phyloP scores from a whole-genome alignment of 148 eudicot genomes.

The Mesembryanthemum crystallinum region DNA sequence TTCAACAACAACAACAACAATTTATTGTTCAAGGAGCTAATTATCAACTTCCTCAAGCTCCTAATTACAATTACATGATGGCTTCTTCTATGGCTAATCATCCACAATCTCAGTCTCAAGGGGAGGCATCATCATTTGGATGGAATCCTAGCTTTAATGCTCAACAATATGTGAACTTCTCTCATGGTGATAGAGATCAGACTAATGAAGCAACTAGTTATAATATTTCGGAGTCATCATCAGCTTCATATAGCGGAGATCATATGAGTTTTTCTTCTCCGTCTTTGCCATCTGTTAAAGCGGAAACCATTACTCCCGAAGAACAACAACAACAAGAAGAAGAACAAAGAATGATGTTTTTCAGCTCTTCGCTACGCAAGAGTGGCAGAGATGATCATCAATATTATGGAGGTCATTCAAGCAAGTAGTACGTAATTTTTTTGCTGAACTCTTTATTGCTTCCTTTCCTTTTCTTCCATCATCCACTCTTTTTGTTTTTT shows the following conservation, averaged over 20 bases:
- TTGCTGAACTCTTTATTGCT: no score
- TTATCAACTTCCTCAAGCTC: slow-evolving; percentile 6
- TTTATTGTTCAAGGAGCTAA: neutral
- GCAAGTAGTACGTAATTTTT: neutral
- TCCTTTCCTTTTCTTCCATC: neutral
- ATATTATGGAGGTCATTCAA: neutral
- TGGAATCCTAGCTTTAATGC: slow-evolving; percentile 15
- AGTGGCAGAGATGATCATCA: neutral
- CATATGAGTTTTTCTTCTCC: slow-evolving; percentile 4
- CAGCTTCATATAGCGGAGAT: slow-evolving; percentile 16
- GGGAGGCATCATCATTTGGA: slow-evolving; percentile 8
- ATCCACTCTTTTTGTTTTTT: neutral
- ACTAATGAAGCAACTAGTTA: slow-evolving; percentile 9
- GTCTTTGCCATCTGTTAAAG: slow-evolving; percentile 15
- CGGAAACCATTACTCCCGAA: slow-evolving; percentile 20
- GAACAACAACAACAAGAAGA: slow-evolving; percentile 19
- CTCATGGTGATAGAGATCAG: neutral
- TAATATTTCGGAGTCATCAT: slow-evolving; percentile 8
- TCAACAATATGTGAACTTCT: slow-evolving; percentile 9
- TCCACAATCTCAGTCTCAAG: slow-evolving; percentile 10
- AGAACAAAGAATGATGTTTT: slow-evolving; percentile 12
- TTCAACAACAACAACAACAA: slow-evolving; percentile 2
- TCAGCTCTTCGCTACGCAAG: neutral
- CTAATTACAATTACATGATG: slow-evolving; percentile 20
- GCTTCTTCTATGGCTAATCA: neutral